Base-by-base conservation (phyloP, 345 rosid species). In the Noccaea bulbosa region DNA sequence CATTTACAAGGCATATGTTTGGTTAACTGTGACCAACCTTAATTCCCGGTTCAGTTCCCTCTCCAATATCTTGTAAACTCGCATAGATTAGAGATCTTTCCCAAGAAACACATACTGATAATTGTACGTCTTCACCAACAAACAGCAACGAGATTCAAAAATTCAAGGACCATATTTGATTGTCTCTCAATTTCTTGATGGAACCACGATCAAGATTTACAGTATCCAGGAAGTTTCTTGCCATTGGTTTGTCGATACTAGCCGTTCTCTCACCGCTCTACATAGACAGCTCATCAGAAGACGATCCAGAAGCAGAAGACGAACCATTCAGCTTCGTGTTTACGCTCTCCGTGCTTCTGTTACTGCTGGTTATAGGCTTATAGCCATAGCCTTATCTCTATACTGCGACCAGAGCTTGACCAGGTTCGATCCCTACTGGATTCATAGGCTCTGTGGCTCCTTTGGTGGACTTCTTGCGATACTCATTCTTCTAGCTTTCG, bases 391-490 rank as follows among this genome's bases (percentile, higher is more conserved):
- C 33, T 50, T 83, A 62, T 84, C 88, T 1, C 79, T 84, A 20
- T 80, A 48, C 75, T 46, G 76, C 15, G 96, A 87, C 69, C 76
- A 71, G 65, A 72, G 84, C 81, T 65, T 83, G 39, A 52, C 84
- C 41, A 75, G 77, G 80, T 86, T 84, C 55, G 93, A 89, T 76
- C 84, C 81, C 50, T 41, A 85, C 72, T 84, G 88, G 93, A 86
- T 89, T 71, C 87, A 89, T 45, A 79, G 96, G 70, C 81, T 79
- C 16, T 92, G 93, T 35, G 38, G 96, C 38, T 89, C 96, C 11
- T 82, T 90, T 15, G 78, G 84, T 41, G 92, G 92, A 10, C 81
- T 87, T 63, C 14, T 84, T 10, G 52, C 83, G 5, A 70, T 84
- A 40, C 87, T 87, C 35, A 58, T 86, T 30, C 79, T 86, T 80